Percentiles rank a stretch among this genome's conserved stretches.
Evolutionary conservation across 768 basidiomycete species (phyloP).

Genomic region (Mrakia frigida): DNA sequence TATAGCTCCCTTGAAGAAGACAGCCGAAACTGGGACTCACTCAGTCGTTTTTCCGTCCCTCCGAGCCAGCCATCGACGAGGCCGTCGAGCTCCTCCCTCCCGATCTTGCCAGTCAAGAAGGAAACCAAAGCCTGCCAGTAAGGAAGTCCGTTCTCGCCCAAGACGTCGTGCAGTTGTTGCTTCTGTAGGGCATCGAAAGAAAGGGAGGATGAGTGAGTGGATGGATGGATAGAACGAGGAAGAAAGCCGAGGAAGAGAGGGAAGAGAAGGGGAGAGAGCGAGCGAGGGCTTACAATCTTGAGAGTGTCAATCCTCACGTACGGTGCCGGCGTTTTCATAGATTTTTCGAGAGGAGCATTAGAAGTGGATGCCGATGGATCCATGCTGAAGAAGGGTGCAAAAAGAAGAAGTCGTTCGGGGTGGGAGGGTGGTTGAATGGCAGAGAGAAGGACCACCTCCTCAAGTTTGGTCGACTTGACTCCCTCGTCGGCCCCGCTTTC

Average conservation of each 20-base stretch:
- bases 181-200: slow-evolving; percentile 5
- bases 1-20: background rate
- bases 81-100: slow-evolving; percentile 30
- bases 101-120: slow-evolving; percentile 29
- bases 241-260: background rate
- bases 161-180: slow-evolving; percentile 29
- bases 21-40: slow-evolving; percentile 15
- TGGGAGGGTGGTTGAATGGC: background rate
- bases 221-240: background rate
- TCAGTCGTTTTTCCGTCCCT: slow-evolving; percentile 14
- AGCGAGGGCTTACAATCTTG: slow-evolving; percentile 19
- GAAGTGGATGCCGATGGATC: background rate
- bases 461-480: background rate
- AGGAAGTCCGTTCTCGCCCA: slow-evolving; percentile 30
- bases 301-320: slow-evolving; percentile 30
- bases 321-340: background rate
- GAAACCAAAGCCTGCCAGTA: slow-evolving; percentile 28
- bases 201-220: background rate
- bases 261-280: background rate
- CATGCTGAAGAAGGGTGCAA: background rate
- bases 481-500: background rate
- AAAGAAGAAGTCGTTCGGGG: background rate
- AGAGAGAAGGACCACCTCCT: no score
- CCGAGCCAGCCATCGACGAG: slow-evolving; percentile 16
- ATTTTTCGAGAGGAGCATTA: background rate